Percentiles rank a stretch among this genome's conserved stretches.
phyloP scores from a whole-genome alignment of 305 asterid species.

The Plantago coronopus region DNA sequence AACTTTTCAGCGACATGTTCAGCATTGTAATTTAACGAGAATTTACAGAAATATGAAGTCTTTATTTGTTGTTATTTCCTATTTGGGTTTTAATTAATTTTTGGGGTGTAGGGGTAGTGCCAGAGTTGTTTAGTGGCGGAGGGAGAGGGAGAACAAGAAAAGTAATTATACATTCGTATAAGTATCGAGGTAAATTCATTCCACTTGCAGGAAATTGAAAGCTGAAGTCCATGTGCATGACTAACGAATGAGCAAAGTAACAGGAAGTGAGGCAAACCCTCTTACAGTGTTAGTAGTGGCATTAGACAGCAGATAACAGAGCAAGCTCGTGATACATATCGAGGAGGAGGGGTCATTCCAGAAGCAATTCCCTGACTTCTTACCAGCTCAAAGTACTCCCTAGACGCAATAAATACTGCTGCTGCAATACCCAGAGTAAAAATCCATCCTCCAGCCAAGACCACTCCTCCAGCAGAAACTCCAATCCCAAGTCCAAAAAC shows the following conservation, averaged over 20 bases:
- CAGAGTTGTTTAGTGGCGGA: too few species aligned
- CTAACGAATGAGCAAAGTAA: slow-evolving; percentile 18
- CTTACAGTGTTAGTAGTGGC: slow-evolving; percentile 94
- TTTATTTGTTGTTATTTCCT: too few species aligned
- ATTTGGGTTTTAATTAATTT: too few species aligned
- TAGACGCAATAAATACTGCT: slow-evolving; percentile 67
- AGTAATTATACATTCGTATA: background rate
- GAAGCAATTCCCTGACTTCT: slow-evolving; percentile 89
- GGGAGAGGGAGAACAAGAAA: too few species aligned
- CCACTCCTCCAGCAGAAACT: slow-evolving; percentile 71
- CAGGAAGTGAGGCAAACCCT: slow-evolving; percentile 23
- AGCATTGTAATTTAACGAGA: too few species aligned
- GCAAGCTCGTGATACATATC: slow-evolving; percentile 79
- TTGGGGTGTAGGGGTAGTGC: too few species aligned
- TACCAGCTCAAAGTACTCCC: slow-evolving; percentile 94
- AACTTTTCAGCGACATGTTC: too few species aligned
- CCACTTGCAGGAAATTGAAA: slow-evolving; percentile 20
- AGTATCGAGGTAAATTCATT: slow-evolving; percentile 4
- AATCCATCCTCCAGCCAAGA: slow-evolving; percentile 89
- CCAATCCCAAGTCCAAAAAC: slow-evolving; percentile 87
- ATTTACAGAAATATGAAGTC: too few species aligned
- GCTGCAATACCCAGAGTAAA: slow-evolving; percentile 74
- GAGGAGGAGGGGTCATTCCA: slow-evolving; percentile 99
- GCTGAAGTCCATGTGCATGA: slow-evolving; percentile 20
- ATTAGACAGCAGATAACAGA: slow-evolving; percentile 71